Conservation (phyloP, 805 yeast genomes). For the Kazachstania africana region DNA sequence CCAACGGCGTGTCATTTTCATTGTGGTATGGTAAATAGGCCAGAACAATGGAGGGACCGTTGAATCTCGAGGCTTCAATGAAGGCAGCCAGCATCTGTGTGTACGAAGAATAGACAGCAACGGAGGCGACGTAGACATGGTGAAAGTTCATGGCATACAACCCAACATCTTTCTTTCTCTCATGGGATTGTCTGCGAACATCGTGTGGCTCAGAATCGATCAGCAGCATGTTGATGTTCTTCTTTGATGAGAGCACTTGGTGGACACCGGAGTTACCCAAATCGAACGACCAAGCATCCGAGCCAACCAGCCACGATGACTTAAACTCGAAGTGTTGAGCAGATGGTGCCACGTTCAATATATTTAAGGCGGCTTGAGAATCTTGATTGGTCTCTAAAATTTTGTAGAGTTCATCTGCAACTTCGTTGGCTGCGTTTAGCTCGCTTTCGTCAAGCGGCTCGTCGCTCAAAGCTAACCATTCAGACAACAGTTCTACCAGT, state of each 20-base stretch:
- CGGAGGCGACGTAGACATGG: constrained; percentile 81
- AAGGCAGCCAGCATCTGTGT: constrained; percentile 85
- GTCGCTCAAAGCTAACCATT: constrained; percentile 54
- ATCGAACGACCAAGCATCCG: constrained; percentile 93
- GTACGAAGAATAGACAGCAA: constrained; percentile 86
- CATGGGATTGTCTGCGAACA: constrained; percentile 30
- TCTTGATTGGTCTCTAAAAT: constrained; percentile 30
- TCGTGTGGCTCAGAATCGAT: constrained; percentile 75
- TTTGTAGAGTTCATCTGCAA: constrained; percentile 26
- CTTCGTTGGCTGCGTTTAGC: constrained; percentile 21
- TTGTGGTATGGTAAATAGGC: constrained; percentile 74
- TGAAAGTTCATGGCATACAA: constrained; percentile 91
- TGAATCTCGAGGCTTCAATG: constrained; percentile 76
- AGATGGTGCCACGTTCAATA: constrained; percentile 30
- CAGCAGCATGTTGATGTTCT: constrained; percentile 72
- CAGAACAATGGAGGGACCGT: constrained; percentile 84
- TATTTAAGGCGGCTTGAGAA: constrained; percentile 31
- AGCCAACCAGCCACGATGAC: constrained; percentile 78
- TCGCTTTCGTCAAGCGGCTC: constrained; percentile 29
- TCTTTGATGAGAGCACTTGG: constrained; percentile 60
- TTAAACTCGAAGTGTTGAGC: constrained; percentile 35
- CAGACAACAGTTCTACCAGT: constrained; percentile 46
- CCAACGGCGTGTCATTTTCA: constrained; percentile 57
- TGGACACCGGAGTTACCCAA: constrained; percentile 88
- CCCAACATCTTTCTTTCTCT: constrained; percentile 69